Percentiles rank a stretch among this genome's conserved stretches.
These are phyloP conservation scores for Phaseolus lunatus DNA, from an alignment of 306 rosid species.

Conservation along the genomic window DNA sequence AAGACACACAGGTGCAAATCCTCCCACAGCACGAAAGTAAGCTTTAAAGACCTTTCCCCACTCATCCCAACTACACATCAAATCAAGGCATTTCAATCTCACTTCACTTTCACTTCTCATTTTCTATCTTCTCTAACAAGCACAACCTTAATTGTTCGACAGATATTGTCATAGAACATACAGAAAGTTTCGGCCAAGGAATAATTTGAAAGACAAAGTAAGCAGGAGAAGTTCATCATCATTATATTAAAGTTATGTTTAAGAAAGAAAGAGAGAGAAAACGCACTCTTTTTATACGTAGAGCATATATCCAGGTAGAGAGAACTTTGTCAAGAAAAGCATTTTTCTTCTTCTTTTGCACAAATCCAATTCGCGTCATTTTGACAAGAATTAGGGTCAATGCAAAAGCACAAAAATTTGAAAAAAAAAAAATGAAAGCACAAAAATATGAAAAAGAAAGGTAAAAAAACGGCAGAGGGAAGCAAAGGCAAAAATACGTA, in stretches of 20 bases:
- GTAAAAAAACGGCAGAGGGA: too few species aligned
- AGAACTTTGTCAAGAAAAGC: constrained; percentile 8
- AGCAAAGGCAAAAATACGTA: not conserved
- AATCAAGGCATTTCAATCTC: not conserved
- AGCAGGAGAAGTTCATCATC: constrained; percentile 14
- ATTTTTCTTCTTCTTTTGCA: not conserved
- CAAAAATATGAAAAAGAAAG: too few species aligned
- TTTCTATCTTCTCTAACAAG: constrained; percentile 7
- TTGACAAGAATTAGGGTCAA: constrained; percentile 3
- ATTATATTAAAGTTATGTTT: not conserved
- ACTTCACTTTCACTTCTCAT: not conserved
- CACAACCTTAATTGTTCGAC: constrained; percentile 2
- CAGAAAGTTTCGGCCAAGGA: not conserved
- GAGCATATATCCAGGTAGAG: not conserved
- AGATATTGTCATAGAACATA: not conserved
- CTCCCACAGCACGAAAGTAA: constrained; percentile 11
- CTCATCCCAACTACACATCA: not conserved
- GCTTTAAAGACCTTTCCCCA: not conserved
- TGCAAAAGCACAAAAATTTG: constrained; percentile 26
- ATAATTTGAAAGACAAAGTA: constrained; percentile 3
- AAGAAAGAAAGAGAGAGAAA: not conserved
- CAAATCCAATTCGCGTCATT: constrained; percentile 21
- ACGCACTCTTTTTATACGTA: not conserved
- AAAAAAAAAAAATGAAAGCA: too few species aligned
- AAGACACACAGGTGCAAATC: not conserved